Conservation (phyloP, 495 filamentous ascomycete species). For the Darksidea phi region DNA sequence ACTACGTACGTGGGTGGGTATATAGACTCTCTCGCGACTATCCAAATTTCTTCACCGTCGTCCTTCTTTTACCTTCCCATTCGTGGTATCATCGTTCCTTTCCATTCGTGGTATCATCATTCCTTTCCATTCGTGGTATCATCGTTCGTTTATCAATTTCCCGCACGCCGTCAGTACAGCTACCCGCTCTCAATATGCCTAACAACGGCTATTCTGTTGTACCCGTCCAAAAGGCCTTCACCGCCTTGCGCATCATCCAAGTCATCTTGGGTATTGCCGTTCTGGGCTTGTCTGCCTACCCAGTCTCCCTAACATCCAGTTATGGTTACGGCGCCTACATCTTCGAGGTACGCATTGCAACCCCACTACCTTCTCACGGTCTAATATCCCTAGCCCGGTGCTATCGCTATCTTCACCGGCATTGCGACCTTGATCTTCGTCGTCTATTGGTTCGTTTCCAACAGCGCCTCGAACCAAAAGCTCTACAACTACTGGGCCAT, state of each 20-base stretch:
- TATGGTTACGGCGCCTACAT: not conserved
- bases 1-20: too few relatives aligned
- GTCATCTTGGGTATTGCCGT: not conserved
- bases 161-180: not conserved
- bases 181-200: not conserved
- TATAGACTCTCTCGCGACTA: too few relatives aligned
- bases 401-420: constrained; percentile 6
- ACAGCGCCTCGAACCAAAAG: not conserved
- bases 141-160: not conserved
- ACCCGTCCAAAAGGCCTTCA: constrained; percentile 3
- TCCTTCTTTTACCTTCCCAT: too few relatives aligned
- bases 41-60: too few relatives aligned
- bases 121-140: too few relatives aligned
- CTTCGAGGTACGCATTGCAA: not conserved
- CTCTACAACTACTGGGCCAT: constrained; percentile 20
- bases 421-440: constrained; percentile 8
- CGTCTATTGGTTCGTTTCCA: constrained; percentile 11
- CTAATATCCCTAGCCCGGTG: constrained; percentile 9
- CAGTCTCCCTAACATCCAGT: not conserved
- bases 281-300: not conserved
- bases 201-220: not conserved
- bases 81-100: not conserved
- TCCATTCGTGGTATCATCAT: not conserved
- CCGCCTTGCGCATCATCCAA: constrained; percentile 1
- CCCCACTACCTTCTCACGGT: not conserved